phyloP scores from a whole-genome alignment of 441 rosid genomes.

The Euphorbia celastroides region DNA sequence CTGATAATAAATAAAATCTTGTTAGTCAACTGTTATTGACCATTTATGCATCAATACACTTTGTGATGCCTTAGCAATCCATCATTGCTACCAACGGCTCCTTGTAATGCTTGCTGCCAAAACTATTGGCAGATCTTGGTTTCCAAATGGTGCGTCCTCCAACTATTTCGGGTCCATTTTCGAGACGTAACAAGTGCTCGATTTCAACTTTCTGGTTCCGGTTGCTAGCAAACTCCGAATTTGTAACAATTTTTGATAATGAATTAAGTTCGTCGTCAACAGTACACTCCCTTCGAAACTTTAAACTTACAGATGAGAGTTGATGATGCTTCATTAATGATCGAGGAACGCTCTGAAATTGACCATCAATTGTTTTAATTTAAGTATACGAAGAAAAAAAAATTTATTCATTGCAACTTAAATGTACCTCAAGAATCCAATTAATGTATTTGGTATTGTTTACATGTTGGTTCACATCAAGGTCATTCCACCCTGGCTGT shows the following conservation, averaged over 20 bases:
- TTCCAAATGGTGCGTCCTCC: constrained; percentile 28
- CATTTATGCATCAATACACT: not conserved
- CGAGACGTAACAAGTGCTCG: constrained; percentile 27
- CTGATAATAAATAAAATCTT: not conserved
- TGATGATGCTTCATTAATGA: constrained; percentile 21
- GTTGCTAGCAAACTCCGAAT: not conserved
- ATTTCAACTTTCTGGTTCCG: constrained; percentile 8
- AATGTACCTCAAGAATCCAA: constrained; percentile 31
- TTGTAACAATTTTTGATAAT: constrained; percentile 18
- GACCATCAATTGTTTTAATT: not conserved
- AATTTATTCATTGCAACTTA: not conserved
- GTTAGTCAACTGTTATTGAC: not conserved
- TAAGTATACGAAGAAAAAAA: not conserved
- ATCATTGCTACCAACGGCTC: not conserved
- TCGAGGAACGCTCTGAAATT: constrained; percentile 28
- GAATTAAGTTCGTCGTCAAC: constrained; percentile 24
- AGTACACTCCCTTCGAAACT: constrained; percentile 30
- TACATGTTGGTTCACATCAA: constrained; percentile 36
- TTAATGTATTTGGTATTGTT: constrained; percentile 31
- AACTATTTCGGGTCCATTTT: constrained; percentile 21
- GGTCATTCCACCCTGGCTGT: constrained; percentile 37
- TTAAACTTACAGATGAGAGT: constrained; percentile 25
- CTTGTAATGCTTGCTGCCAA: not conserved
- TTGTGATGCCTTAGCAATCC: not conserved
- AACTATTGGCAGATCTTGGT: constrained; percentile 1